Conservation (phyloP, 768 basidiomycete species). For the Leccinum variicolor region DNA sequence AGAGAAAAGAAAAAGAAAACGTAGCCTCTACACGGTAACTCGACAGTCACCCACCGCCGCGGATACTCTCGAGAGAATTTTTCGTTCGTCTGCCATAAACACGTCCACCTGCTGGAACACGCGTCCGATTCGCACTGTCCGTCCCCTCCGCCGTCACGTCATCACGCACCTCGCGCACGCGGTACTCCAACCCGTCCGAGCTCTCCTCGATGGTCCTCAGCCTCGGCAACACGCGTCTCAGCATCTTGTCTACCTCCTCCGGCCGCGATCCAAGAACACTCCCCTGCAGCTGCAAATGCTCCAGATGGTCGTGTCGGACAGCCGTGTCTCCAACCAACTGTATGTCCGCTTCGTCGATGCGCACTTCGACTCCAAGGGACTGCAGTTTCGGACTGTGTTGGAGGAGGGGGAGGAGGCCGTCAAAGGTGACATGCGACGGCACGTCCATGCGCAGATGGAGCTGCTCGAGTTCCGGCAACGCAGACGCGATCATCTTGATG, state of each 20-base stretch:
- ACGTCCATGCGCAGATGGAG: constrained; percentile 9
- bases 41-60: background rate
- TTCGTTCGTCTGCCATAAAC: constrained; percentile 14
- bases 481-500: constrained; percentile 15
- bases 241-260: constrained; percentile 17
- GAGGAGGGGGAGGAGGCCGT: constrained; percentile 20
- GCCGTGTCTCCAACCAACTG: constrained; percentile 8
- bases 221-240: constrained; percentile 20
- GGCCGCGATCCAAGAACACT: constrained; percentile 10
- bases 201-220: constrained; percentile 23
- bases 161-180: constrained; percentile 11
- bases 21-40: background rate
- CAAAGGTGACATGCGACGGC: constrained; percentile 12
- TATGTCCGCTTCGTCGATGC: constrained; percentile 15
- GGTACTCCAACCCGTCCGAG: constrained; percentile 9
- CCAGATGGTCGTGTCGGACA: constrained; percentile 11
- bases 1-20: background rate
- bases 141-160: background rate
- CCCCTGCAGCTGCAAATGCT: constrained; percentile 17
- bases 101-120: background rate
- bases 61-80: constrained; percentile 6
- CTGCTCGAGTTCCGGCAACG: constrained; percentile 16
- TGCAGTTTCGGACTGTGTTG: constrained; percentile 16
- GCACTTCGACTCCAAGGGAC: constrained; percentile 6
- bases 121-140: background rate